A percentile compares a stretch with the other conserved stretches of the same genome.
Conservation (phyloP, 148 eudicot genomes). For the Amaranthus hypochondriacus region DNA sequence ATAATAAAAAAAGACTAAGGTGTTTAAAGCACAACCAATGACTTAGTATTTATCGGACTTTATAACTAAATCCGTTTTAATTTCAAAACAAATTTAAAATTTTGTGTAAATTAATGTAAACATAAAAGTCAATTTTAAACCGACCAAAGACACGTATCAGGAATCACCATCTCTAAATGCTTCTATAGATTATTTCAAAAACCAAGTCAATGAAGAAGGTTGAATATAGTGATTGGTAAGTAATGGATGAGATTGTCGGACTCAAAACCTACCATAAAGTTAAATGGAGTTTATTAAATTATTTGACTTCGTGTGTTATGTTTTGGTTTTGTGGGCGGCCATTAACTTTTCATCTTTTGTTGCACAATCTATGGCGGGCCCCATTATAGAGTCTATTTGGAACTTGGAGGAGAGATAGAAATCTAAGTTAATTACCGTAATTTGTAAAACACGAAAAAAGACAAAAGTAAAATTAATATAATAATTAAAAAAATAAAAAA, state of each 20-base stretch:
- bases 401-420: background rate
- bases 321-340: constrained; percentile 20
- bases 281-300: constrained; percentile 6
- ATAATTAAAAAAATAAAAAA: no score
- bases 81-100: no score
- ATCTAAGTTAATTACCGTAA: no score
- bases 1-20: no score
- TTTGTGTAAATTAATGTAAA: no score
- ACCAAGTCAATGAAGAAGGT: background rate
- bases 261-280: background rate
- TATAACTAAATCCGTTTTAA: no score
- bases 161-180: no score
- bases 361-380: background rate
- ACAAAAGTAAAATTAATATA: no score
- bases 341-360: constrained; percentile 2
- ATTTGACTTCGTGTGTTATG: constrained; percentile 11
- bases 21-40: no score
- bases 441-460: no score
- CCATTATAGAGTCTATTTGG: background rate
- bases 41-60: no score
- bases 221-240: background rate
- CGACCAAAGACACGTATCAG: no score
- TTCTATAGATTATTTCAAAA: background rate
- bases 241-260: background rate
- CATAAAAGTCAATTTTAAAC: background rate